Base-by-base conservation (phyloP, 1,284 basidiomycete genomes). In the Tremellales sp. region DNA sequence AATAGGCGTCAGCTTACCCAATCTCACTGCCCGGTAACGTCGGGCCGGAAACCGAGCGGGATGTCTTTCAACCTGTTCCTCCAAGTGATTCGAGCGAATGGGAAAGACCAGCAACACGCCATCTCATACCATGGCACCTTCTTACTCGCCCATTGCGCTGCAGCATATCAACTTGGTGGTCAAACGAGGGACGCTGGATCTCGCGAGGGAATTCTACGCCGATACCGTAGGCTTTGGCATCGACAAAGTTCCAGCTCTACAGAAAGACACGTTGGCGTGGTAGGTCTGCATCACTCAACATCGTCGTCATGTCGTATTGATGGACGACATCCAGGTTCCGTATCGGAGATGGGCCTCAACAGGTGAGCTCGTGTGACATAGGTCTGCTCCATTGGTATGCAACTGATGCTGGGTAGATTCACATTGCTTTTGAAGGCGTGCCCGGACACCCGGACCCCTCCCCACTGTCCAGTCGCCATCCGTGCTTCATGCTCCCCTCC, bases 161-260 rank as follows among this genome's bases (percentile, higher is more conserved):
- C 66, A 69, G 53, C 71, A 73, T 53, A 53, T 71, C 60, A 71
- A 73, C 53, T 52, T 73, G 18, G 56, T 53, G 3, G 68, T 73
- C 10, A 63, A 66, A 0, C 40, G 46, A 26, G 69, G 66, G 12
- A 60, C 57, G 6, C 53, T 73, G 5, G 53, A 64, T 12, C 52
- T 65, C 26, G 69, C 71, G 3, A 54, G 61, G 26, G 66, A 66
- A 53, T 73, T 73, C 47, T 73, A 73, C 48, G 59, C 55, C 32
- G 58, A 55, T 13, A 63, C 69, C 0, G 40, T 73, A 10, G 69
- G 67, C 3, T 61, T 73, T 43, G 50, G 37, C 18, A 50, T 36
- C 22, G 67, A 69, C 39, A 58, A 58, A 3, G 71, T 73, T 1
- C 71, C 71, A 0, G 38, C 49, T 4, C 47, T 58, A 3, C 67